A percentile compares a stretch with the other conserved stretches of the same genome.
Conservation (phyloP, 352 stramenopile genomes). For the Phytophthora tubulina region DNA sequence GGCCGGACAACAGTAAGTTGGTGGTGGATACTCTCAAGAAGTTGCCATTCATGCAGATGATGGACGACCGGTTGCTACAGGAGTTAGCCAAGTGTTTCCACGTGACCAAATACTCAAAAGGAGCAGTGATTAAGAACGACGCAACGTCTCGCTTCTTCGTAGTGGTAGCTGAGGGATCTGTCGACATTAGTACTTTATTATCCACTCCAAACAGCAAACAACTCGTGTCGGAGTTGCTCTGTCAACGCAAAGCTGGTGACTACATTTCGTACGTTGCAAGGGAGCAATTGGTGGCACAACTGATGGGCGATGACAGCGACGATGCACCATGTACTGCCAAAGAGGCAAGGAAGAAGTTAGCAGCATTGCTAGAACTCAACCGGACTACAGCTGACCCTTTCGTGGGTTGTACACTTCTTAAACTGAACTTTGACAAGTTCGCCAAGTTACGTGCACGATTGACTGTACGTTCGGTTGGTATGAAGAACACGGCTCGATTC, state of each 20-base stretch:
- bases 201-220: conserved; percentile 54
- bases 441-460: conserved; percentile 47
- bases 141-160: conserved; percentile 54
- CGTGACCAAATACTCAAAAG: conserved; percentile 52
- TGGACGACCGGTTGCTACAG: conserved; percentile 59
- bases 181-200: conserved; percentile 68
- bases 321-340: conserved; percentile 30
- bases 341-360: conserved; percentile 57
- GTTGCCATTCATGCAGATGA: conserved; percentile 73
- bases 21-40: conserved; percentile 59
- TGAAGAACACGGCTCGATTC: conserved; percentile 67
- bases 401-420: conserved; percentile 66
- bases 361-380: conserved; percentile 69
- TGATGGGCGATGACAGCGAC: conserved; percentile 47
- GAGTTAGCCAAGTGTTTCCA: conserved; percentile 74
- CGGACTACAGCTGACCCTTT: conserved; percentile 61
- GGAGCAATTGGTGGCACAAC: conserved; percentile 56
- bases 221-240: conserved; percentile 64
- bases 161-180: conserved; percentile 62
- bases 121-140: conserved; percentile 59
- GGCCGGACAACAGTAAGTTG: conserved; percentile 32
- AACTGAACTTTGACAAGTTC: conserved; percentile 65
- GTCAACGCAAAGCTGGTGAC: conserved; percentile 62
- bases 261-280: conserved; percentile 67
- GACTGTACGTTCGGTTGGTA: conserved; percentile 30